Conservation (phyloP, 2,329 filamentous ascomycete genomes). For the Sporothrix inflata region DNA sequence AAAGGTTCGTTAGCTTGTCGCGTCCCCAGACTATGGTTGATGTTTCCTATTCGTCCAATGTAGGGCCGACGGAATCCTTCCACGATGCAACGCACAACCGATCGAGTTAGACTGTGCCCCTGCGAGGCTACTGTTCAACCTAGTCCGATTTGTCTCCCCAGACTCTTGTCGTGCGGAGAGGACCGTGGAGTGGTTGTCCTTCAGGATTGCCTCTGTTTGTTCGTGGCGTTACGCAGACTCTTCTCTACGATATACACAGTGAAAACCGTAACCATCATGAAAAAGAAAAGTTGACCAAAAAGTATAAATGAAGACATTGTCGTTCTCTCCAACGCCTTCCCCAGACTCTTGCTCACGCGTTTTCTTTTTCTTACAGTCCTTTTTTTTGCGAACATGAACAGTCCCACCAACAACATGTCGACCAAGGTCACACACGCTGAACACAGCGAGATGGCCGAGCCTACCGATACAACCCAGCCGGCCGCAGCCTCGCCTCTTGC, state of each 20-base stretch:
- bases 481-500: too few species aligned
- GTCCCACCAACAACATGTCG: not conserved
- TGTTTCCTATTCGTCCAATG: not conserved
- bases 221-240: too few species aligned
- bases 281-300: not conserved
- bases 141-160: not conserved
- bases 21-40: not conserved
- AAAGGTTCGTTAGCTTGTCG: too few species aligned
- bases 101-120: not conserved
- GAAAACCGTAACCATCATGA: not conserved
- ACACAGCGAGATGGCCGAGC: not conserved
- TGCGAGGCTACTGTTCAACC: not conserved
- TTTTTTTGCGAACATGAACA: too few species aligned
- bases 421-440: constrained; percentile 8
- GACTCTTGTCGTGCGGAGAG: not conserved
- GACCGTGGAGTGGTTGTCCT: not conserved
- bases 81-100: not conserved
- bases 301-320: not conserved
- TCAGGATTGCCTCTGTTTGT: too few species aligned
- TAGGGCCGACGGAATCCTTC: not conserved
- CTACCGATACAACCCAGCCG: too few species aligned
- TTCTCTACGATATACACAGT: too few species aligned
- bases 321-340: not conserved
- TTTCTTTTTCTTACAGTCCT: too few species aligned
- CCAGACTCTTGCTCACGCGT: not conserved